Evolutionary conservation across 495 filamentous ascomycete species (phyloP).

Genomic region (Hypoxylon perforatum): DNA sequence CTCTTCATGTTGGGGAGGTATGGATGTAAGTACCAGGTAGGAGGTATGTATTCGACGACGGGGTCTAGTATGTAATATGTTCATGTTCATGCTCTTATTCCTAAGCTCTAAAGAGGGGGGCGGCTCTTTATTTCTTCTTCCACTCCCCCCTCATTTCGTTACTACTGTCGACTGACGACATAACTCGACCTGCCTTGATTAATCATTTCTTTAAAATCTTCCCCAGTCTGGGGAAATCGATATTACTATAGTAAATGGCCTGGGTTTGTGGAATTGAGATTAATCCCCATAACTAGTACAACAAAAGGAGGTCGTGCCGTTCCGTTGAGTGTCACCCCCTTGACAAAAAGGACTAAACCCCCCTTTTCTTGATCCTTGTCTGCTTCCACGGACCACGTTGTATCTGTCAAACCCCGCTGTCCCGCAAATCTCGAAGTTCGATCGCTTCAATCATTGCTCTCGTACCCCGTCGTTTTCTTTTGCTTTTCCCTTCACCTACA

Average conservation of each 20-base stretch:
- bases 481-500: too few relatives aligned
- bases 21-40: too few relatives aligned
- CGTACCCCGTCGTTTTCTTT: too few relatives aligned
- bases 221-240: conserved; percentile 21
- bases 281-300: conserved; percentile 26
- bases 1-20: not conserved
- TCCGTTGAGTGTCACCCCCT: not conserved
- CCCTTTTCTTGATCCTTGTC: not conserved
- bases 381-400: conserved; percentile 27
- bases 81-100: not conserved
- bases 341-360: not conserved
- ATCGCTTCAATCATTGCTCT: conserved; percentile 15
- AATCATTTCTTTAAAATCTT: conserved; percentile 18
- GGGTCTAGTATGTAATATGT: not conserved
- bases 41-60: conserved; percentile 1
- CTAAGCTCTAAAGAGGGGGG: conserved; percentile 5
- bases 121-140: conserved; percentile 13
- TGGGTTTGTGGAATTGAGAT: conserved; percentile 1
- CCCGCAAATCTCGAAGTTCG: conserved; percentile 28
- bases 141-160: not conserved
- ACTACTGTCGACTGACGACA: not conserved
- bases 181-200: conserved; percentile 10
- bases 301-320: conserved; percentile 18
- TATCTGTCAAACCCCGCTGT: conserved; percentile 40
- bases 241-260: conserved; percentile 10